Percentiles rank a stretch among this genome's conserved stretches.
These are phyloP conservation scores for Verticillium tricorpus DNA, from an alignment of 2,329 filamentous ascomycete genomes.

Conservation along the genomic window DNA sequence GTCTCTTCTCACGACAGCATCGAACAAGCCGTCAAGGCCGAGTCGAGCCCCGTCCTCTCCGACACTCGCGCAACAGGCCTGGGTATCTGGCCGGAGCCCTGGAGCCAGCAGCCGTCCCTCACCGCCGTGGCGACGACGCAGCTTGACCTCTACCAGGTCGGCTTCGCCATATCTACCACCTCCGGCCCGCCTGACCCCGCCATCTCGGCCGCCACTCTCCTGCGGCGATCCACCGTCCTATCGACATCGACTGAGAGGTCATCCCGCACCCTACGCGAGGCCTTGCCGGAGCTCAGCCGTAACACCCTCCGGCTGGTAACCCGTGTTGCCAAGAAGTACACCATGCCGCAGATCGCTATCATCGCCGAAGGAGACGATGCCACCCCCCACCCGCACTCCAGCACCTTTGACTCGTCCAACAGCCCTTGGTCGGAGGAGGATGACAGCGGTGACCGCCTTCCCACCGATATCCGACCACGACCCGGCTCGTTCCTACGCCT, in stretches of 20 bases:
- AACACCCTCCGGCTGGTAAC: conserved; percentile 31
- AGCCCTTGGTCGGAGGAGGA: conserved; percentile 24
- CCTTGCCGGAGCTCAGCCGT: conserved; percentile 25
- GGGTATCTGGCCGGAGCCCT: conserved; percentile 6
- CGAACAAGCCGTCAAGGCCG: conserved; percentile 9
- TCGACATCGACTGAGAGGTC: conserved; percentile 34
- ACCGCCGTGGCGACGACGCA: conserved; percentile 1
- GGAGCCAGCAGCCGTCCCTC: conserved; percentile 6
- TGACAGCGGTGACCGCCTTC: conserved; percentile 10
- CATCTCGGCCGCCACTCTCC: conserved; percentile 15
- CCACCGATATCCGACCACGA: conserved; percentile 23
- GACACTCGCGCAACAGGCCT: conserved; percentile 1
- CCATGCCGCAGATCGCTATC: conserved; percentile 20
- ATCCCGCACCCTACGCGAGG: conserved; percentile 27
- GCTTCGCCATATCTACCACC: not conserved
- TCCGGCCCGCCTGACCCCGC: not conserved
- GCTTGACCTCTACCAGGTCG: not conserved
- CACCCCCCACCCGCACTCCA: conserved; percentile 16
- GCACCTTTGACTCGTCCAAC: conserved; percentile 9
- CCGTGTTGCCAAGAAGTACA: conserved; percentile 33
- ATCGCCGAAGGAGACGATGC: conserved; percentile 14
- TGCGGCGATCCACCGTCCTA: conserved; percentile 29
- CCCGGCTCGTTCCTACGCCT: conserved; percentile 47
- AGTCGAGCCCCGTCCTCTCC: not conserved
- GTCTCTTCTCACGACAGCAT: conserved; percentile 1